These are phyloP conservation scores for Gymnopus androsaceus DNA, from an alignment of 1,284 basidiomycete species.

Conservation along the genomic window DNA sequence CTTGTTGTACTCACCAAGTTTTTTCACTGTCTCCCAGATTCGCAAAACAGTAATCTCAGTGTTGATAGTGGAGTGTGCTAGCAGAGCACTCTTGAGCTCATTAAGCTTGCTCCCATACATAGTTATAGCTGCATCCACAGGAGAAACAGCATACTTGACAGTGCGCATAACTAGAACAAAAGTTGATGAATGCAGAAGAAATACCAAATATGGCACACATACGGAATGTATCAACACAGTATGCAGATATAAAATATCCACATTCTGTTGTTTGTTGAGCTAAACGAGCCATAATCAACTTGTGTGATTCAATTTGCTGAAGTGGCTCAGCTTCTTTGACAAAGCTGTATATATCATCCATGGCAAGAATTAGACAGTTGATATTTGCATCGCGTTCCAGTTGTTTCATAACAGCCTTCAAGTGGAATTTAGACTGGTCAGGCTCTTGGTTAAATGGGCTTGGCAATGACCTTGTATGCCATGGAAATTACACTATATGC, in stretches of 20 bases:
- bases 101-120: neutral
- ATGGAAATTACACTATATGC: neutral
- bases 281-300: neutral
- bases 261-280: neutral
- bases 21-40: neutral
- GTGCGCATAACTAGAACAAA: neutral
- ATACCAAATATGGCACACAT: neutral
- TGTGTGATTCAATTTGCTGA: neutral
- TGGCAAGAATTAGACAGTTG: neutral
- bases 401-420: neutral
- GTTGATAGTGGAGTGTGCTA: neutral
- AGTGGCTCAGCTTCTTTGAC: slow-evolving; percentile 1
- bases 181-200: neutral
- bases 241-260: slow-evolving; percentile 3
- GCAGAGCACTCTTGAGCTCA: neutral
- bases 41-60: neutral
- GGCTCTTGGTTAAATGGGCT: neutral
- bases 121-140: neutral
- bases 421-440: neutral
- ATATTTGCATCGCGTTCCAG: neutral
- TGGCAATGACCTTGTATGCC: neutral
- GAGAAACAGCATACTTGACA: neutral
- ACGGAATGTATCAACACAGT: neutral
- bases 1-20: neutral
- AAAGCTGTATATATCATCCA: neutral